Evolutionary conservation across 176 grass and related monocot genomes (phyloP).

Genomic region (Melocanna baccifera): DNA sequence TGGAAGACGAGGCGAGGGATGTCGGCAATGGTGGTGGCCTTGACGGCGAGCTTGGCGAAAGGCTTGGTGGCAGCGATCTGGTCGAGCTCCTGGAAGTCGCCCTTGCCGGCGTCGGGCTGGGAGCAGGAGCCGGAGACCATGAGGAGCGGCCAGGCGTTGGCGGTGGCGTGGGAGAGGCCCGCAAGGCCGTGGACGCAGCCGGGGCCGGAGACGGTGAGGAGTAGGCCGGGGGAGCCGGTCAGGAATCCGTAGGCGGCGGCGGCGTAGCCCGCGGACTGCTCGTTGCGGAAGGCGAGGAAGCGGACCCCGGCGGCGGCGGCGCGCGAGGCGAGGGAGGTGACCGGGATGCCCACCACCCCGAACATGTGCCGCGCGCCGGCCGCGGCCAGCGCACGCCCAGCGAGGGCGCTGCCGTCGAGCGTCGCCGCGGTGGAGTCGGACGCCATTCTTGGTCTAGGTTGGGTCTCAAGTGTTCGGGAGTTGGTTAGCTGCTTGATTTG

Average conservation of each 20-base stretch:
- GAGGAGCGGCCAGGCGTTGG: slow-evolving; percentile 79
- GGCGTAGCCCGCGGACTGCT: slow-evolving; percentile 87
- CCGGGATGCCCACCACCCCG: slow-evolving; percentile 88
- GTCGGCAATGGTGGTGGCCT: slow-evolving; percentile 57
- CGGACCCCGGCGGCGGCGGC: slow-evolving; percentile 61
- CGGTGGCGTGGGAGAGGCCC: slow-evolving; percentile 77
- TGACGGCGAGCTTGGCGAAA: slow-evolving; percentile 78
- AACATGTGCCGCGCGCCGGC: slow-evolving; percentile 82
- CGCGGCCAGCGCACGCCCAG: slow-evolving; percentile 51
- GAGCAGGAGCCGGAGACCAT: slow-evolving; percentile 91
- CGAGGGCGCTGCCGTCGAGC: slow-evolving; percentile 69
- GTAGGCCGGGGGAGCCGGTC: slow-evolving; percentile 55
- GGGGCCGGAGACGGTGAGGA: slow-evolving; percentile 90
- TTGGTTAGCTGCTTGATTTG: not conserved
- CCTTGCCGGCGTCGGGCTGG: slow-evolving; percentile 67
- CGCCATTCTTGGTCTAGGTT: slow-evolving; percentile 8
- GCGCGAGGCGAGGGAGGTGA: slow-evolving; percentile 80
- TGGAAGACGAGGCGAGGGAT: slow-evolving; percentile 76
- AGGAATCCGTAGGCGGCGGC: slow-evolving; percentile 86
- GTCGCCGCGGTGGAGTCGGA: not conserved
- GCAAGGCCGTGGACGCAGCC: slow-evolving; percentile 87
- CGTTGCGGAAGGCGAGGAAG: slow-evolving; percentile 94
- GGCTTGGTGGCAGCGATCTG: slow-evolving; percentile 77
- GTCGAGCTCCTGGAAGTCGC: slow-evolving; percentile 97
- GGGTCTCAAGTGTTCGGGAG: not conserved